Evolutionary conservation across 495 filamentous ascomycete genomes (phyloP), one percentile per base, ranked within the genome.

Genomic region (Penicillium robsamsonii): DNA sequence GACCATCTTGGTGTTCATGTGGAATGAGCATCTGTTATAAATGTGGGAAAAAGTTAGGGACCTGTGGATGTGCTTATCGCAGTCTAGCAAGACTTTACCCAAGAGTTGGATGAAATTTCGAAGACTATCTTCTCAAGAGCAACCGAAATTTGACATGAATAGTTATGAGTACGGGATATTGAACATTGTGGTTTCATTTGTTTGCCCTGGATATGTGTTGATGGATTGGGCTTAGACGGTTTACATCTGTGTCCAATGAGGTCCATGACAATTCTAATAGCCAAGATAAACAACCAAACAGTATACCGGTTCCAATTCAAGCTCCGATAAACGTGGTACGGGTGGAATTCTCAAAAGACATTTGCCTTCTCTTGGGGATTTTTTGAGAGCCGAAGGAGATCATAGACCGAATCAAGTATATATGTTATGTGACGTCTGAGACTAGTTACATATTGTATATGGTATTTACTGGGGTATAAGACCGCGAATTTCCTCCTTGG

Each of bases 401-500:
- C 4, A 27, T 27, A 27, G 22, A 27, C 25, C 25, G 4, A 27
- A 27, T 27, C 4, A 27, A 27, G 15, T 17, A 38, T 8, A 38
- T 17, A 1, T 15, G 12, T 13, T 4, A 37, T 15, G 15, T 15
- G 8, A n/a, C 15, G 17, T 17, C 15, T 17, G 35, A 38, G 35
- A 1, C n/a, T 38, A 38, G 8, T 37, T 37, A 37, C 15, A 37
- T 38, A 50, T 38, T 24, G 31, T 38, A 20, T 17, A 33, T 10
- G 33, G 17, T 5, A 4, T 13, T 40, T n/a, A 52, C 9, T 52
- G 12, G 22, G 31, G 4, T 6, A 59, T 35, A 9, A 51, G 13
- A 6, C 50, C 49, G 20, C 48, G 35, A n/a, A 70, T 25, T 24
- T 71, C 65, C n/a, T 53, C 67, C 35, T 70, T 61, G 18, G 58